phyloP scores from a whole-genome alignment of 345 rosid genomes.

The Eutrema heterophyllum region DNA sequence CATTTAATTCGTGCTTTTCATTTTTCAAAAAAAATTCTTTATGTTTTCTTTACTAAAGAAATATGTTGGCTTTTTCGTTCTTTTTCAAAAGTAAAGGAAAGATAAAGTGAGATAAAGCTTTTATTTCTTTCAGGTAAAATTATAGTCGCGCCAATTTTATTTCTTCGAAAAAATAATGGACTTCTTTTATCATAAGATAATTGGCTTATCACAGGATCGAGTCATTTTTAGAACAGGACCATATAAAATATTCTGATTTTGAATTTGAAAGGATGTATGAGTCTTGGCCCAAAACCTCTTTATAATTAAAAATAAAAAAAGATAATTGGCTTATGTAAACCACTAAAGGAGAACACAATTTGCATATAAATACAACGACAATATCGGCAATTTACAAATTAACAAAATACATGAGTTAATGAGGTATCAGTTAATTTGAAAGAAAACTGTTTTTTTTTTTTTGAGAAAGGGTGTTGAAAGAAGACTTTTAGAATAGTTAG shows the following conservation, averaged over 20 bases:
- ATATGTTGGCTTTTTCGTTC: slow-evolving; percentile 9
- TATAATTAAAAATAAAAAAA: no score
- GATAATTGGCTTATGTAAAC: not conserved
- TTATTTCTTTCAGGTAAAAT: slow-evolving; percentile 3
- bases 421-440: not conserved
- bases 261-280: no score
- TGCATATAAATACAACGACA: not conserved
- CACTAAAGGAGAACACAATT: not conserved
- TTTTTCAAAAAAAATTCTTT: not conserved
- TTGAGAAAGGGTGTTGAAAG: no score
- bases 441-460: no score
- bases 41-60: slow-evolving; percentile 3
- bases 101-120: slow-evolving; percentile 23
- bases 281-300: no score
- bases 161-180: not conserved
- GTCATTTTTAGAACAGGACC: no score
- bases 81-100: slow-evolving; percentile 18
- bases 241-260: no score
- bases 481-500: no score
- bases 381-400: not conserved
- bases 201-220: no score
- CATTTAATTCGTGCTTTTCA: not conserved
- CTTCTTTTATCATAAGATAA: not conserved
- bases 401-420: no score
- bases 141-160: not conserved